Conservation (phyloP, 2,329 filamentous ascomycete species). For the Fusarium verrucosum region DNA sequence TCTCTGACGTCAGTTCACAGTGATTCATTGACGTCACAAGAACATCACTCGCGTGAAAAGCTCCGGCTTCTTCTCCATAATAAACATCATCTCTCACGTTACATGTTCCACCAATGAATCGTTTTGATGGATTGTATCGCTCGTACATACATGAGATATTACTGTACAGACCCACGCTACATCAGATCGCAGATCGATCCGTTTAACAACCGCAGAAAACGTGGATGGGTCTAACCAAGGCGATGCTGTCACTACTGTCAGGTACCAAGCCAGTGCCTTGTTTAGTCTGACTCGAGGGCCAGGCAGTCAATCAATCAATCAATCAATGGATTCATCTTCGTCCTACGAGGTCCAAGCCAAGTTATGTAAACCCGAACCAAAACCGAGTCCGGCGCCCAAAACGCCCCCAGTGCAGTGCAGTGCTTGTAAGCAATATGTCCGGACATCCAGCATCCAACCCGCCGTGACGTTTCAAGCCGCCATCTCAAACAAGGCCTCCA, state of each 20-base stretch:
- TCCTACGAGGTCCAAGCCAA: neutral
- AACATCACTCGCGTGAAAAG: slow-evolving; percentile 26
- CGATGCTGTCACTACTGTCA: slow-evolving; percentile 3
- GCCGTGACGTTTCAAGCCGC: slow-evolving; percentile 19
- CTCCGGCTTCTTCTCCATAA: slow-evolving; percentile 33
- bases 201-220: neutral
- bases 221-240: slow-evolving; percentile 12
- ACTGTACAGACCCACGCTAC: neutral
- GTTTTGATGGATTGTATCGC: slow-evolving; percentile 22
- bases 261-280: slow-evolving; percentile 19
- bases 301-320: neutral
- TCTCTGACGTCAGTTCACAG: slow-evolving; percentile 36
- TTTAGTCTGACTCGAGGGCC: slow-evolving; percentile 3
- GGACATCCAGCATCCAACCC: slow-evolving; percentile 32
- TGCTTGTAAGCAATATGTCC: slow-evolving; percentile 23
- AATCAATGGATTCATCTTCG: neutral
- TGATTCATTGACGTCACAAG: slow-evolving; percentile 38
- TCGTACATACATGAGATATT: neutral
- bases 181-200: slow-evolving; percentile 20
- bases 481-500: slow-evolving; percentile 4
- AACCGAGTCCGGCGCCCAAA: slow-evolving; percentile 29
- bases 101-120: neutral
- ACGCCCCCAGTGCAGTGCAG: slow-evolving; percentile 17
- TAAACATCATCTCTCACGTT: slow-evolving; percentile 11
- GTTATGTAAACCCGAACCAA: slow-evolving; percentile 14